Base-by-base conservation (phyloP, 2,329 filamentous ascomycete genomes). In the Paecilomyces fulvus region DNA sequence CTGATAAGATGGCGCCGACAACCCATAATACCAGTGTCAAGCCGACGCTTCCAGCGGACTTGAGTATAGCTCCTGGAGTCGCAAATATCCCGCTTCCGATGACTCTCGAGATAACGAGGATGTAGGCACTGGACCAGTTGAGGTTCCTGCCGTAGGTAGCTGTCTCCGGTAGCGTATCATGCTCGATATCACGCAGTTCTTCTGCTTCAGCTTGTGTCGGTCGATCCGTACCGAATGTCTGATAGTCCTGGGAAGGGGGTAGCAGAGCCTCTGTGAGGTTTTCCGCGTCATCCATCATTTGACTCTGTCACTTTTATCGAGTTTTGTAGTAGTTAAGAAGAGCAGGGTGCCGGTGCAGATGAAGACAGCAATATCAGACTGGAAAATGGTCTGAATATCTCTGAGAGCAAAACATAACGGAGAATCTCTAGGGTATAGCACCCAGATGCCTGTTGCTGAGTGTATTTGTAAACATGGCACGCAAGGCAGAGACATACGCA, bases 61-160 rank as follows among this genome's bases (percentile, higher is more conserved):
- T 79, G 2, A 88, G 77, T 52, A 90, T 87, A 3, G 84, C 79
- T 0, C 83, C 86, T 0, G 85, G 87, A 0, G 85, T 88, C 0
- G 86, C 85, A 64, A 89, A 90, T 60, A 90, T 88, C 25, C 86
- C 86, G 63, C 80, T 85, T 11, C 86, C 86, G 30, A 89, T 84
- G 5, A 89, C 84, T 11, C 85, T 79, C 5, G 83, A 87, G 25
- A 88, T 84, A 7, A 86, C 83, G 20, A 88, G 76, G 55, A 88
- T 84, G 66, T 85, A 87, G 1, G 83, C 82, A 62, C 81, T 84
- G 25, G 77, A 75, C 83, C 84, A 87, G 56, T 74, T 80, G 52
- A 88, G 78, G 14, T 77, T 84, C 20, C 85, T 77, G 1, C 83
- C 84, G 21, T 79, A 71, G 0, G 77, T 76, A 0, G 82, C 81